These are phyloP conservation scores for Gossypium herbaceum DNA, from an alignment of 345 rosid species.

Conservation along the genomic window DNA sequence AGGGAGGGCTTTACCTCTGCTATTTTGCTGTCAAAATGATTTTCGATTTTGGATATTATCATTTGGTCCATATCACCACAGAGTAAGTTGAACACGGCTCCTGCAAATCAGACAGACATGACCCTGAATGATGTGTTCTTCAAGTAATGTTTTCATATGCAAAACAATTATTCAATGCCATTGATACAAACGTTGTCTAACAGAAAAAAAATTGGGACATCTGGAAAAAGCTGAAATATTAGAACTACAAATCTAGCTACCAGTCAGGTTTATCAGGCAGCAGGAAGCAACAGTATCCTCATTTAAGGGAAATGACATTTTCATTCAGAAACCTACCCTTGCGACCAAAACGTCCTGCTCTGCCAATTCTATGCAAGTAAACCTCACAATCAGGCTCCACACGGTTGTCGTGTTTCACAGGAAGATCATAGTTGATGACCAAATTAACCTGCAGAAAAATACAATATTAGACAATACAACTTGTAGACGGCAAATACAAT, in stretches of 20 bases:
- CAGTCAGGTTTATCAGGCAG: neutral
- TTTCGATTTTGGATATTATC: conserved; percentile 72
- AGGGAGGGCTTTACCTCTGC: conserved; percentile 41
- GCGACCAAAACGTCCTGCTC: conserved; percentile 97
- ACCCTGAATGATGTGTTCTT: neutral
- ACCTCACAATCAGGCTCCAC: conserved; percentile 81
- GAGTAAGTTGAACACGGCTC: conserved; percentile 83
- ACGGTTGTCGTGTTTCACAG: conserved; percentile 46
- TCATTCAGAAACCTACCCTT: conserved; percentile 45
- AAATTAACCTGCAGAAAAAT: conserved; percentile 61
- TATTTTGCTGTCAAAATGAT: conserved; percentile 43
- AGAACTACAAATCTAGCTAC: neutral
- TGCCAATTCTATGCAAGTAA: conserved; percentile 92
- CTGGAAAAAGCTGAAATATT: neutral
- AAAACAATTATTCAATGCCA: neutral
- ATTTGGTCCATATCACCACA: conserved; percentile 39
- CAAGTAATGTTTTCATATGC: neutral
- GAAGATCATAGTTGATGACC: conserved; percentile 81
- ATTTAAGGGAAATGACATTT: neutral
- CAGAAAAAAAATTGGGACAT: neutral
- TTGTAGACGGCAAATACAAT: neutral
- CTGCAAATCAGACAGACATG: conserved; percentile 35
- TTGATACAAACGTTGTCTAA: neutral
- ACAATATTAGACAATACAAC: conserved; percentile 2
- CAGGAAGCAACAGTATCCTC: neutral